Evolutionary conservation across 1,139 yeast genomes (phyloP), one percentile per base, ranked within the genome.

Genomic region (Debaryomycetaceae sp.): DNA sequence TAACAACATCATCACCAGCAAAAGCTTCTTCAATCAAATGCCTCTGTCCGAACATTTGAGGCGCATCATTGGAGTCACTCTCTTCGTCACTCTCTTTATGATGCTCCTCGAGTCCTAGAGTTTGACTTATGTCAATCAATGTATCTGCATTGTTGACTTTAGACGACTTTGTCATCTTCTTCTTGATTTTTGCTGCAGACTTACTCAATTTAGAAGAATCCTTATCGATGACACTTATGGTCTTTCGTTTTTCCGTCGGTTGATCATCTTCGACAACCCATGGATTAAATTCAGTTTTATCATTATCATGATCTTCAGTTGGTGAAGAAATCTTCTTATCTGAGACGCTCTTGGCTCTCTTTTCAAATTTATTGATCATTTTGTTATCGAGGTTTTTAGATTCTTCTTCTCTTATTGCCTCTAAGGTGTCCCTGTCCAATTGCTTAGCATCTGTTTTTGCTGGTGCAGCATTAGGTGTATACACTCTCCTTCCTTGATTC

Each of bases 1-100:
- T 76, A 20, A 85, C 85, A n/a, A 82, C 85, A 59, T 93, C 95
- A 65, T 93, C 99, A 23, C 98, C 98, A 2, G 97, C 98, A 74
- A 93, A 93, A 0, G 99, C 99, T 58, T 91, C 86, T 51, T 84
- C 80, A 49, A 89, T 88, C 40, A 93, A 74, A 46, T 89, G 93
- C 49, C 83, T 82, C 62, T 93, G 97, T 55, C 81, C 78, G 68
- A 93, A 88, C 72, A 78, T 66, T 42, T 65, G 69, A 8, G 58
- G 66, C 5, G 60, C 63, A 24, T 65, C 70, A 6, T 63, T 72
- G 42, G 72, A 75, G 40, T 69, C 69, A 34, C 68, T 65, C 53
- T 69, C 68, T 23, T 75, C 72, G 49, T 79, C 83, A 14, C 48
- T 49, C 4, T 50, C 58, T 27, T 27, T 27, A 24, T 41, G 44